A percentile compares a stretch with the other conserved stretches of the same genome.
Evolutionary conservation across 2,329 filamentous ascomycete genomes (phyloP).

Genomic region (Amauroascus verrucosus): DNA sequence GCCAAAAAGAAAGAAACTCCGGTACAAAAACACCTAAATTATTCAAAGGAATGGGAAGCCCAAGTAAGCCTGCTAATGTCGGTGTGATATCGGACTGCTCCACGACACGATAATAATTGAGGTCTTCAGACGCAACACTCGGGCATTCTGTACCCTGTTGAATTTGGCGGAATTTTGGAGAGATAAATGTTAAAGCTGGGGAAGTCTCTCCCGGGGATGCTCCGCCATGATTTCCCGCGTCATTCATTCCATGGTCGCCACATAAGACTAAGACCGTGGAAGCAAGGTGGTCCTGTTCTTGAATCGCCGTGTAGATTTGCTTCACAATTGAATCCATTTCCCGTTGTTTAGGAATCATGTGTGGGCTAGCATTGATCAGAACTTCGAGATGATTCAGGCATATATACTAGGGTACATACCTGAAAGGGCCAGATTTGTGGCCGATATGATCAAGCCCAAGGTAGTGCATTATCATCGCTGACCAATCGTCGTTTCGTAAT

Average conservation of each 20-base stretch:
- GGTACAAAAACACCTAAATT: constrained; percentile 79
- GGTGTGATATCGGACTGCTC: constrained; percentile 92
- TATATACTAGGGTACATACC: constrained; percentile 38
- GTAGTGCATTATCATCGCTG: constrained; percentile 88
- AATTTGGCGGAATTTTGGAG: constrained; percentile 62
- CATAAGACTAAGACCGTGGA: constrained; percentile 76
- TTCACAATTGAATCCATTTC: constrained; percentile 86
- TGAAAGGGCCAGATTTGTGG: constrained; percentile 83
- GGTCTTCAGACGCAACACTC: constrained; percentile 53
- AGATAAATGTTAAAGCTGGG: constrained; percentile 80
- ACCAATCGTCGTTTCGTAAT: constrained; percentile 71
- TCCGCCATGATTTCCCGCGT: constrained; percentile 91
- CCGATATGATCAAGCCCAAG: constrained; percentile 94
- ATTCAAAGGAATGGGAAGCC: constrained; percentile 79
- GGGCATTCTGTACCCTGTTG: constrained; percentile 43
- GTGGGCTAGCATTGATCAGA: constrained; percentile 47
- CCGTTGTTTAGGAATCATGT: constrained; percentile 84
- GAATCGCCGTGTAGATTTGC: constrained; percentile 65
- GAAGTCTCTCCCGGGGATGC: constrained; percentile 92
- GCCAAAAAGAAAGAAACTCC: constrained; percentile 70
- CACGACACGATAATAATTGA: constrained; percentile 73
- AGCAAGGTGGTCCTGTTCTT: constrained; percentile 56
- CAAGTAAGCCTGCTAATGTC: constrained; percentile 74
- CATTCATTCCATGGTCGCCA: constrained; percentile 99
- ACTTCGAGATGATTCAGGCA: background rate